Percentiles rank a stretch among this genome's conserved stretches.
Evolutionary conservation across 2,329 filamentous ascomycete genomes (phyloP).

Genomic region (Fusarium avenaceum): DNA sequence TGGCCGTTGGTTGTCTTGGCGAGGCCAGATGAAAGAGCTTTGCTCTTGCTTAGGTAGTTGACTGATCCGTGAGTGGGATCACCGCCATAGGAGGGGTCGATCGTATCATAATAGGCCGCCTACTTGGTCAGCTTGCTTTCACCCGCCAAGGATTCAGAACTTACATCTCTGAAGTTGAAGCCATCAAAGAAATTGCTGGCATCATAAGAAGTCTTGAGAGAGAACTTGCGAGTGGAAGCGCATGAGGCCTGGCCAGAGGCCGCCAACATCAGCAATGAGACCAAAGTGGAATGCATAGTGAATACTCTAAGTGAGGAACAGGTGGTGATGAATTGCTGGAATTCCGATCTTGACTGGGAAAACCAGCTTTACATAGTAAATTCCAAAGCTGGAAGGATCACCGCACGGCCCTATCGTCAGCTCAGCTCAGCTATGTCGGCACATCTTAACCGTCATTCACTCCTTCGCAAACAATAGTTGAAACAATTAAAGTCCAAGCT

Average conservation of each 20-base stretch:
- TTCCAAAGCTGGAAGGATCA: constrained; percentile 4
- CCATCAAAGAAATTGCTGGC: constrained; percentile 61
- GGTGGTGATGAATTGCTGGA: not conserved
- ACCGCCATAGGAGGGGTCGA: constrained; percentile 21
- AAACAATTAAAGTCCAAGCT: not conserved
- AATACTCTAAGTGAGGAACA: not conserved
- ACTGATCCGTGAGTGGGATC: constrained; percentile 79
- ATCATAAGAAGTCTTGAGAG: constrained; percentile 32
- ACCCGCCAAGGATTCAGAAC: not conserved
- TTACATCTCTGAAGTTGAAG: constrained; percentile 54
- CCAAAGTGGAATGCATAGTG: constrained; percentile 3
- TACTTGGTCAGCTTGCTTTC: not conserved
- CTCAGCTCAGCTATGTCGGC: not conserved
- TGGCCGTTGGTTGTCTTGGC: constrained; percentile 12
- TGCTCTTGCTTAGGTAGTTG: constrained; percentile 58
- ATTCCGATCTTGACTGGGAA: constrained; percentile 4
- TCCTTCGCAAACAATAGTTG: not conserved
- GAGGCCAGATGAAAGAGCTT: constrained; percentile 53
- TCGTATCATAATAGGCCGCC: constrained; percentile 37
- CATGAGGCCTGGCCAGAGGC: constrained; percentile 3
- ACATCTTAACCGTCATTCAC: not conserved
- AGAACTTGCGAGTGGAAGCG: constrained; percentile 9
- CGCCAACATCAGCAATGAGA: constrained; percentile 1
- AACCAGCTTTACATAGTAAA: constrained; percentile 9
- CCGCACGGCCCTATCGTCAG: not conserved